These are phyloP conservation scores for Geotrichum ghanense DNA, from an alignment of 805 yeast species.

Conservation along the genomic window DNA sequence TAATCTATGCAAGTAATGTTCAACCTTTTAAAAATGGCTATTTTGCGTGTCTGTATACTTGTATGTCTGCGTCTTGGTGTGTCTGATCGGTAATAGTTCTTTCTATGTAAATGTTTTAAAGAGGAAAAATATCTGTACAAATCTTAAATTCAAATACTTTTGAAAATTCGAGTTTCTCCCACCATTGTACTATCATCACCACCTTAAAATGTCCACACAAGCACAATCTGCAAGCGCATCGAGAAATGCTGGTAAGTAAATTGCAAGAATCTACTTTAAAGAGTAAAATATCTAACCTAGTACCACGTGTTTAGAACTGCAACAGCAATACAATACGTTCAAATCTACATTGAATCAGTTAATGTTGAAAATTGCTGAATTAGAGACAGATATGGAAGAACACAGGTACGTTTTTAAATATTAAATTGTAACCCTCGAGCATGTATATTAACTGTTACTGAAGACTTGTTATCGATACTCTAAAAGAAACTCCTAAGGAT, in stretches of 20 bases:
- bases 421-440: constrained; percentile 9
- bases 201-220: not conserved
- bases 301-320: constrained; percentile 21
- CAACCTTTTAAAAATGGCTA: too few species aligned
- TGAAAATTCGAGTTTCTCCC: not conserved
- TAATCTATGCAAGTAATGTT: too few species aligned
- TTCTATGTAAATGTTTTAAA: too few species aligned
- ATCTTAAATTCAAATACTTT: not conserved
- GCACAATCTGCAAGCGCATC: constrained; percentile 6
- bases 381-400: constrained; percentile 32
- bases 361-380: constrained; percentile 28
- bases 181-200: not conserved
- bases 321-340: constrained; percentile 30
- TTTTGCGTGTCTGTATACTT: too few species aligned
- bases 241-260: constrained; percentile 16
- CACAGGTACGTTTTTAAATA: constrained; percentile 15
- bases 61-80: too few species aligned
- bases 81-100: too few species aligned
- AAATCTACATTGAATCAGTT: constrained; percentile 27
- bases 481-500: constrained; percentile 37
- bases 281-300: not conserved
- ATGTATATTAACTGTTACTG: too few species aligned
- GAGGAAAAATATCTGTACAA: too few species aligned
- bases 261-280: not conserved
- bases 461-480: constrained; percentile 49